Conservation (phyloP, 305 asterid genomes). For the Coffea humblotiana region DNA sequence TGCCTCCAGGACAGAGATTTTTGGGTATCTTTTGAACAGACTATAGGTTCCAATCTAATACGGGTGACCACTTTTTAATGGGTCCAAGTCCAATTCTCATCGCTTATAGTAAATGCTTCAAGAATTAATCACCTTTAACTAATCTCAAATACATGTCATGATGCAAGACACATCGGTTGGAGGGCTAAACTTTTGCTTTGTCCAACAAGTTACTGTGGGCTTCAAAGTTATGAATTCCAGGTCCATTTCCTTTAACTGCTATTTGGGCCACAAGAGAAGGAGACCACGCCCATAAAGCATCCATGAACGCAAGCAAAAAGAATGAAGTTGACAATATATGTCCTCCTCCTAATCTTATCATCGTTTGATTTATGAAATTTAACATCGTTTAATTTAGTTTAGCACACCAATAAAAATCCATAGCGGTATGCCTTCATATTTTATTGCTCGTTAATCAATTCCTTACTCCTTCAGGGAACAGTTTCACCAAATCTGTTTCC, state of each 20-base stretch:
- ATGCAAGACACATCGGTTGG: too few relatives aligned
- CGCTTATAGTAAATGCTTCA: background rate
- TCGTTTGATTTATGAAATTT: too few relatives aligned
- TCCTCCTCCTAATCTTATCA: slow-evolving; percentile 3
- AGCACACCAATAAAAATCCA: too few relatives aligned
- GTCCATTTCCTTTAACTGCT: background rate
- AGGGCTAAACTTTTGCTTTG: background rate
- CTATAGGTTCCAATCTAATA: slow-evolving; percentile 10
- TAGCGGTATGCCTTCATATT: too few relatives aligned
- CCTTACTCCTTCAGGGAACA: too few relatives aligned
- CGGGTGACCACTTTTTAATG: slow-evolving; percentile 18
- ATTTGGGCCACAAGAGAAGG: background rate
- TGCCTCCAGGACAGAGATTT: slow-evolving; percentile 28
- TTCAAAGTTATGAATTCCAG: background rate
- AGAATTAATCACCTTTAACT: background rate
- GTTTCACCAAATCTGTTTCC: too few relatives aligned
- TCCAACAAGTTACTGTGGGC: background rate
- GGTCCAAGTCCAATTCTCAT: slow-evolving; percentile 7
- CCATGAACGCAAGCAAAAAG: background rate
- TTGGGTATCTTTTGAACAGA: slow-evolving; percentile 32
- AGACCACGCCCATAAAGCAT: background rate
- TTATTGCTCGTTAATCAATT: too few relatives aligned
- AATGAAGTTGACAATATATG: background rate
- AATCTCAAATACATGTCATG: background rate
- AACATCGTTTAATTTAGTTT: too few relatives aligned